Base-by-base conservation (phyloP, 306 rosid genomes). In the Prunus persica region DNA sequence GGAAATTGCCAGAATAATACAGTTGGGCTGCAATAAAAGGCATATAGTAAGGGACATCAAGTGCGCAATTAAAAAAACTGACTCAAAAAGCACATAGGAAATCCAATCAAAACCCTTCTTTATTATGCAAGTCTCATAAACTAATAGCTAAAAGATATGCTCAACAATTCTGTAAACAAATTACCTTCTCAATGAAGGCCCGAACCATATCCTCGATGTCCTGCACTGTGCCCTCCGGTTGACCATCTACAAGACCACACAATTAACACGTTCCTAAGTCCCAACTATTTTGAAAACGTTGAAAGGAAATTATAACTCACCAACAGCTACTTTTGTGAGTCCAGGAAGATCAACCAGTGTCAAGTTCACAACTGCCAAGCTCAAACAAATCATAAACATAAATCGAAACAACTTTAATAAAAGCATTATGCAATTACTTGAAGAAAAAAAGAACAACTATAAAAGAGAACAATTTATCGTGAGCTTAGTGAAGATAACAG, bases 331-430 rank as follows among this genome's bases (percentile, higher is more conserved):
- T 76, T 85, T 85, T 46, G 88, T 85, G 47, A 85, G 83, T 62
- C 88, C 88, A 69, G 88, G 86, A 71, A 85, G 85, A 85, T 85
- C 88, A 19, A 85, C 45, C 18, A 85, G 67, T 51, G 88, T 81
- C 83, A 85, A 63, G 73, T 85, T 85, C 64, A 85, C 88, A 63
- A 85, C 88, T 84, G 85, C 76, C 67, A 70, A 18, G 45, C 6
- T 34, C 27, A 46, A 65, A 65, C 30, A 76, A 56, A 11, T 67
- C 57, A 12, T 25, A 46, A 65, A 16, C 16, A 72, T 12, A 65
- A 24, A 49, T 38, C n/a, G 64, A 5, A 55, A 41, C 1, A 12
- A n/a, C 12, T 38, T 3, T 20, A 73, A 52, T 45, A 3, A 11
- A 12, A 41, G 28, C 25, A 2, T 41, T 45, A 11, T 58, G 32